phyloP scores from a whole-genome alignment of 169 alveolate species.

The Theileria equi region DNA sequence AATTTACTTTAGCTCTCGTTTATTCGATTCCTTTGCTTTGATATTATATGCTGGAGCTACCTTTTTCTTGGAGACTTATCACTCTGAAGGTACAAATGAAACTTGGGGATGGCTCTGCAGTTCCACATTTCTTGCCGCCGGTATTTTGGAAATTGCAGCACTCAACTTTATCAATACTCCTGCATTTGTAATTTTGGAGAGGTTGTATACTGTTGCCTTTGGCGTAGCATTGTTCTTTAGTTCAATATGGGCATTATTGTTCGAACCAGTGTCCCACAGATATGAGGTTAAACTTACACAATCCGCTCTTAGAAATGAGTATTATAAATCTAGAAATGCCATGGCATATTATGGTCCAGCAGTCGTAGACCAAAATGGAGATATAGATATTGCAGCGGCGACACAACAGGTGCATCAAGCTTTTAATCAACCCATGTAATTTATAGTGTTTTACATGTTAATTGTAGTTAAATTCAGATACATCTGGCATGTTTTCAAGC shows the following conservation, averaged over 20 bases:
- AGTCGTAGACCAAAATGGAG: constrained; percentile 86
- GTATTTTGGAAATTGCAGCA: constrained; percentile 74
- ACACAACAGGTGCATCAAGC: constrained; percentile 62
- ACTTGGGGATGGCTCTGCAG: constrained; percentile 90
- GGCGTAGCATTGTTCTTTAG: constrained; percentile 76
- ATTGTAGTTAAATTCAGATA: constrained; percentile 10
- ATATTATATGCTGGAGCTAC: constrained; percentile 81
- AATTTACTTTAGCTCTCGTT: constrained; percentile 77
- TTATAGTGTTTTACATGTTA: too few relatives aligned
- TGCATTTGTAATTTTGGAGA: constrained; percentile 71
- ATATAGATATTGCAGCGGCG: constrained; percentile 79
- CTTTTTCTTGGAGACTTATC: constrained; percentile 87
- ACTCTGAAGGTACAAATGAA: constrained; percentile 89
- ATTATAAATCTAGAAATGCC: constrained; percentile 88
- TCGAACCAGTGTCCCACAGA: constrained; percentile 86
- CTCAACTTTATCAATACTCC: constrained; percentile 71
- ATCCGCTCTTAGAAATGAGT: constrained; percentile 88
- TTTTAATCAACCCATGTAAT: constrained; percentile 4
- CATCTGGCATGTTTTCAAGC: constrained; percentile 22
- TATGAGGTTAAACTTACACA: constrained; percentile 86
- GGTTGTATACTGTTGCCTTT: constrained; percentile 75
- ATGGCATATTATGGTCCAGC: constrained; percentile 93
- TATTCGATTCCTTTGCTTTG: constrained; percentile 79
- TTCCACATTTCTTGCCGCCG: constrained; percentile 74
- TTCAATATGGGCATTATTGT: constrained; percentile 83